Evolutionary conservation across 768 basidiomycete species (phyloP).

Genomic region (Lactarius sp.): DNA sequence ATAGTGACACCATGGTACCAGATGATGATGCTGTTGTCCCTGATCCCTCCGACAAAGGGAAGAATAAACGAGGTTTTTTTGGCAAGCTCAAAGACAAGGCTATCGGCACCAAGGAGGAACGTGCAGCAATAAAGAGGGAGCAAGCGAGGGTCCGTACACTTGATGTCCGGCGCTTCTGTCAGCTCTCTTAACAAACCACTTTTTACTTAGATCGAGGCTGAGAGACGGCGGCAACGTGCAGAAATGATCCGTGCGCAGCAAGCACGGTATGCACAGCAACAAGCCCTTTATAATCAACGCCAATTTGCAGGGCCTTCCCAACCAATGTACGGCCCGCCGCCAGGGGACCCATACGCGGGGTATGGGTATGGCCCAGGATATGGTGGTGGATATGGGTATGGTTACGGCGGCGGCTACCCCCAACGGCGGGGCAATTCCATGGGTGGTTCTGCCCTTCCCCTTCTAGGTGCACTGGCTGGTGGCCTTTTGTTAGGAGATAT

Average conservation of each 20-base stretch:
- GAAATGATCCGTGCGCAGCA: slow-evolving; percentile 3
- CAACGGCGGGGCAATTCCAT: not conserved
- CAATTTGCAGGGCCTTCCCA: slow-evolving; percentile 5
- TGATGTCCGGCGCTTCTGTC: not conserved
- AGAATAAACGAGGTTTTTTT: slow-evolving; percentile 49
- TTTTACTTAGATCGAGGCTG: slow-evolving; percentile 13
- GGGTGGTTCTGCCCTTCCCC: slow-evolving; percentile 29
- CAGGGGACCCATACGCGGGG: slow-evolving; percentile 23
- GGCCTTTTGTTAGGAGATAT: slow-evolving; percentile 30
- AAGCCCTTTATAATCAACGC: slow-evolving; percentile 11
- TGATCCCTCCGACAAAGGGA: slow-evolving; percentile 5
- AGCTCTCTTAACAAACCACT: not conserved
- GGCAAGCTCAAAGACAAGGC: slow-evolving; percentile 59
- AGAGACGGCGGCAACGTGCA: slow-evolving; percentile 7
- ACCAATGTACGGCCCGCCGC: slow-evolving; percentile 29
- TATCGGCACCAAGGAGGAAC: slow-evolving; percentile 59
- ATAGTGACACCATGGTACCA: slow-evolving; percentile 27
- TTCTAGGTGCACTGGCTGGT: slow-evolving; percentile 37
- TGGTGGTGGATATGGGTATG: slow-evolving; percentile 22
- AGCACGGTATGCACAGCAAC: slow-evolving; percentile 16
- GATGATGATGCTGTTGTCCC: not conserved
- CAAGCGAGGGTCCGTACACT: slow-evolving; percentile 30
- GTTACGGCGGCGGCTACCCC: slow-evolving; percentile 9
- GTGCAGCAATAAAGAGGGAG: slow-evolving; percentile 41
- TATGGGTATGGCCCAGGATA: slow-evolving; percentile 18